Evolutionary conservation across 2,329 filamentous ascomycete genomes (phyloP), one percentile per base, ranked within the genome.

Genomic region (Apiospora koreana): DNA sequence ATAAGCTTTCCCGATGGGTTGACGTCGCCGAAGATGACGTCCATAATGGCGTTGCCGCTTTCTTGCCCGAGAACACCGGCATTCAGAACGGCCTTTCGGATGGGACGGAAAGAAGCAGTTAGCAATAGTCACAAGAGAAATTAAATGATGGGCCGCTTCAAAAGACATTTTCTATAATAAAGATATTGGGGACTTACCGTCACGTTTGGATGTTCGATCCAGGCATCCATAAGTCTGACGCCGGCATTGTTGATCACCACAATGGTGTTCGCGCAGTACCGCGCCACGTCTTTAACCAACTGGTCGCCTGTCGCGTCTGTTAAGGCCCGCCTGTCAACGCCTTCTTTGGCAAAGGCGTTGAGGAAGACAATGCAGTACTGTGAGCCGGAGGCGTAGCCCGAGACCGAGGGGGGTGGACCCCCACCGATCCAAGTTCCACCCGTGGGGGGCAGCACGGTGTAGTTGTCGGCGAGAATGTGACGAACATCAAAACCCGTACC

Each of bases 181-280:
- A n/a, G n/a, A n/a, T n/a, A 12, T 42, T 42, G 41, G n/a, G 10
- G 18, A 5, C 25, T 2, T 54, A 54, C 48, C 7, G 87, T 89
- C 35, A 91, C 84, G 76, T 91, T 91, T 8, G 83, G 81, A 75
- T 88, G 83, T n/a, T 87, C 79, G 70, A 86, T 85, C 80, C 85
- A 90, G 1, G 87, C 82, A 69, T 87, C 84, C 41, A 92, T 79
- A 10, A 91, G 80, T 38, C 91, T 86, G 2, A 89, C 83, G 2
- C 89, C 89, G 23, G 88, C 86, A 10, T 87, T 88, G 80, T 93
- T 91, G 70, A 92, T 85, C 71, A 92, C 85, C 42, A 93, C 87
- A 46, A 93, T 84, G 16, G 90, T 92, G 81, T 92, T 92, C 81
- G 90, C 90, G 82, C 87, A 91, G 70, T 86, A 80, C 4, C 84